phyloP scores from a whole-genome alignment of 257 asterid genomes.

The Eucommia ulmoides region DNA sequence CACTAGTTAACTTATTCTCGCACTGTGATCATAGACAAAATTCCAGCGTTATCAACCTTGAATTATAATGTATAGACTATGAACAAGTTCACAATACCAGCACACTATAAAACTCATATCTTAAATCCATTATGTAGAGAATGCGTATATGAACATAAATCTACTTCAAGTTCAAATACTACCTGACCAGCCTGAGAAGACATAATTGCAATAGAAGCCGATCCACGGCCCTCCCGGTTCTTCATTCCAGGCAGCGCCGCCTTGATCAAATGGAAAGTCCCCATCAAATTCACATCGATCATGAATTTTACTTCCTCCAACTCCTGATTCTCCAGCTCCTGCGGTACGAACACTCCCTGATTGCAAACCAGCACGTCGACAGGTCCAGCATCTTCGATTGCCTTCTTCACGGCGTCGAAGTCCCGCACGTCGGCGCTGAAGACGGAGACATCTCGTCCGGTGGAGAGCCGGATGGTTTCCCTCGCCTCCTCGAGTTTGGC shows the following conservation, averaged over 20 bases:
- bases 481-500: constrained; percentile 66
- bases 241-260: constrained; percentile 94
- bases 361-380: constrained; percentile 83
- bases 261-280: constrained; percentile 73
- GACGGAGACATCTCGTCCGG: constrained; percentile 66
- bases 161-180: background rate
- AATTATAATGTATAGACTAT: no score
- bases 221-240: constrained; percentile 44
- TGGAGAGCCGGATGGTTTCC: constrained; percentile 60
- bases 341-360: constrained; percentile 75
- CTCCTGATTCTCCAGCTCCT: constrained; percentile 55
- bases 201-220: constrained; percentile 80
- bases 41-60: no score
- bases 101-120: no score
- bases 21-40: no score
- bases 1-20: no score
- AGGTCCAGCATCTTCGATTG: constrained; percentile 54
- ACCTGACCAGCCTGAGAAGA: constrained; percentile 99
- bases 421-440: constrained; percentile 87
- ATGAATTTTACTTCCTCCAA: constrained; percentile 72
- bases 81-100: no score
- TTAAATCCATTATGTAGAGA: no score
- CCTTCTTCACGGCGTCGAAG: constrained; percentile 48
- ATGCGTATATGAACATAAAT: no score
- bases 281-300: constrained; percentile 79